phyloP scores from a whole-genome alignment of 2,329 filamentous ascomycete species.

The Geosmithia flava region DNA sequence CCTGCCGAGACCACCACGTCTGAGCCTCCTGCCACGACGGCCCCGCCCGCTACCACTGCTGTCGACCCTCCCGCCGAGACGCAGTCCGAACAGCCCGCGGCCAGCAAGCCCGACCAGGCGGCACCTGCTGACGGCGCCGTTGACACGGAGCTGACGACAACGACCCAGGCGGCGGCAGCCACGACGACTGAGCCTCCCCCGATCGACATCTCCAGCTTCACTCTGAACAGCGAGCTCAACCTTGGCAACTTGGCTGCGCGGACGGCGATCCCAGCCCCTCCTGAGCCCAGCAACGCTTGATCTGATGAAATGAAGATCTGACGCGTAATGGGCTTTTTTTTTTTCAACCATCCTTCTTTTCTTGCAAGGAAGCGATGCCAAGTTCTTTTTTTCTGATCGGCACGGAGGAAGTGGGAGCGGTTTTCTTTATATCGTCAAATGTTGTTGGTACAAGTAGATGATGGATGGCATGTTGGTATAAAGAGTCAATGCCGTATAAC shows the following conservation, averaged over 20 bases:
- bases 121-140: slow-evolving; percentile 6
- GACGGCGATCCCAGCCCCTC: neutral
- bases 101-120: neutral
- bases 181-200: slow-evolving; percentile 3
- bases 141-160: slow-evolving; percentile 5
- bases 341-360: neutral
- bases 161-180: slow-evolving; percentile 8
- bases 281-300: neutral
- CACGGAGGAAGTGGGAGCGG: neutral
- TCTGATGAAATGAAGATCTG: neutral
- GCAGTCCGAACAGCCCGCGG: too few relatives aligned
- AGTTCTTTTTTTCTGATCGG: neutral
- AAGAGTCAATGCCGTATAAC: neutral
- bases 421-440: neutral
- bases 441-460: too few relatives aligned
- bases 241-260: slow-evolving; percentile 18
- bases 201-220: slow-evolving; percentile 26
- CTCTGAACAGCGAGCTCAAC: slow-evolving; percentile 27
- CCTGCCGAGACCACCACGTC: neutral
- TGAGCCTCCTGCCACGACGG: neutral
- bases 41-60: too few relatives aligned
- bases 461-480: too few relatives aligned
- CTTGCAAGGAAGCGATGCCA: neutral
- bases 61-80: too few relatives aligned
- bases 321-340: neutral